Evolutionary conservation across 441 rosid species (phyloP), one percentile per base, ranked within the genome.

Genomic region (Pelargonium myrrhifolium): DNA sequence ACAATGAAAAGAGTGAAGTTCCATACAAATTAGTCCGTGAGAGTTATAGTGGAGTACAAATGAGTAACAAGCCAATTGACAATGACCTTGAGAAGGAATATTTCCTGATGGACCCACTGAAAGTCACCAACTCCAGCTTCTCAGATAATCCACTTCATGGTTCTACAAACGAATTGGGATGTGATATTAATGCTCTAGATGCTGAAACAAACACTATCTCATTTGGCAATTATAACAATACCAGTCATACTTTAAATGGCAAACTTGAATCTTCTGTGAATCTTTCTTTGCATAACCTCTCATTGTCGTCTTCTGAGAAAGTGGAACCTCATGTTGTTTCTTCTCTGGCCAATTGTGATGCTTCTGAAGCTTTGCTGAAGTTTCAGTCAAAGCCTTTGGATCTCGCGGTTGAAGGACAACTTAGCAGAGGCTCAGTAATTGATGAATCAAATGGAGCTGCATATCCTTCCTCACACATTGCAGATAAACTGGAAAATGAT

Each of bases 201-300:
- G 22, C 67, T 31, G 61, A 63, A 51, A 40, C 9, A 56, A 56
- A 43, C 61, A 37, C 40, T 39, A 62, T 6, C 56, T 40, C 55
- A 53, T 10, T 60, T 26, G 35, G 62, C 61, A 15, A 28, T 66
- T 47, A 49, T 17, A 51, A 58, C n/a, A n/a, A n/a, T n/a, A n/a
- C n/a, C n/a, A n/a, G n/a, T n/a, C n/a, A n/a, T n/a, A n/a, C 9
- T 37, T 37, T 37, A 31, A 71, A 70, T 62, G 68, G 37, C 42
- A 35, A 56, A 73, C 59, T 63, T 73, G 68, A 70, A 10, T 71
- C 77, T 47, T 66, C 80, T 0, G 65, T 78, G 37, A 70, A 65
- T 40, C 64, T 65, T 72, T 71, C 68, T 35, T 60, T 80, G 66
- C 63, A 35, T 66, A 71, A 64, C 78, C 75, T 78, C 61, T 68